A percentile compares a stretch with the other conserved stretches of the same genome.
These are phyloP conservation scores for Delitschia confertaspora DNA, from an alignment of 495 filamentous ascomycete genomes.

Conservation along the genomic window DNA sequence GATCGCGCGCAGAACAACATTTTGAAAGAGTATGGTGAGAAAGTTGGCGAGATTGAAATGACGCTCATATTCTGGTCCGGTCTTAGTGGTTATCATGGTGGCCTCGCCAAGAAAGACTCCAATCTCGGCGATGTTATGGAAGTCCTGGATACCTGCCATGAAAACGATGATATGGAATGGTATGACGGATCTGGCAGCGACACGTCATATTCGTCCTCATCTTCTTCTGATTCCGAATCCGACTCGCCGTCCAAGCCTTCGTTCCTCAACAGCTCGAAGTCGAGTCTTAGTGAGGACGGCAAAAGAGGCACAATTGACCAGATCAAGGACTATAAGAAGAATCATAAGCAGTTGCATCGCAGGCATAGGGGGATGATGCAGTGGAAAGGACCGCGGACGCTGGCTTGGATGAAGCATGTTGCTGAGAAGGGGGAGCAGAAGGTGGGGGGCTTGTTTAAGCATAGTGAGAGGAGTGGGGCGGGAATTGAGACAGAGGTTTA, in stretches of 20 bases:
- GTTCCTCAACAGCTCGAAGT: conserved; percentile 9
- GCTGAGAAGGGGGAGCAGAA: conserved; percentile 33
- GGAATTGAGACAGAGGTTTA: conserved; percentile 41
- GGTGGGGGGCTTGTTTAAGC: conserved; percentile 32
- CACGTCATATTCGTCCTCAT: conserved; percentile 10
- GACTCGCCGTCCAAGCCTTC: conserved; percentile 6
- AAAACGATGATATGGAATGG: conserved; percentile 41
- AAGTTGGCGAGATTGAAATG: conserved; percentile 48
- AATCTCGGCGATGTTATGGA: conserved; percentile 52
- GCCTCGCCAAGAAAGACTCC: conserved; percentile 41
- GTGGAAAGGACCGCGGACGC: conserved; percentile 40
- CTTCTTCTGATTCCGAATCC: conserved; percentile 9
- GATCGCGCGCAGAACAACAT: conserved; percentile 28
- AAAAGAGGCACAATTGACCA: conserved; percentile 38
- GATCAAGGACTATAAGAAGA: conserved; percentile 37
- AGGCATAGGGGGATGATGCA: conserved; percentile 41
- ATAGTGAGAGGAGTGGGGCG: conserved; percentile 33
- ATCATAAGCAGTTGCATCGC: conserved; percentile 38
- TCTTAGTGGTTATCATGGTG: conserved; percentile 48
- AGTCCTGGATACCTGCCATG: conserved; percentile 51
- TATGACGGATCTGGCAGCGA: conserved; percentile 24
- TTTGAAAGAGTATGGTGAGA: conserved; percentile 36
- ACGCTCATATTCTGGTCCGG: conserved; percentile 49
- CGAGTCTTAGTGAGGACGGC: conserved; percentile 24
- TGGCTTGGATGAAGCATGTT: conserved; percentile 36